phyloP scores from a whole-genome alignment of 140 eudicot species.

The Anethum foeniculum region DNA sequence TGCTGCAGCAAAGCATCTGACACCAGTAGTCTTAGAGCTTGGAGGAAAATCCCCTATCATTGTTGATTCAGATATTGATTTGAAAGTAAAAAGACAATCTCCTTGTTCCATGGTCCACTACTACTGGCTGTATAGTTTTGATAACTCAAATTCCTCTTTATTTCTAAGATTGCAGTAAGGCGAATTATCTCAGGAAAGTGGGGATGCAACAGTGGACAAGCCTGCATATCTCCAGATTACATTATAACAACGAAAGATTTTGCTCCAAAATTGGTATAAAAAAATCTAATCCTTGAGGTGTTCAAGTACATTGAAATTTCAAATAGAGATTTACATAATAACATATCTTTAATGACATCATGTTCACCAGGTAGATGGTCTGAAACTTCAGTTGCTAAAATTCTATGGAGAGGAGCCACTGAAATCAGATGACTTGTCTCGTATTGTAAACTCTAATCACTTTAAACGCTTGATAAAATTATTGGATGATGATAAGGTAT shows the following conservation, averaged over 20 bases:
- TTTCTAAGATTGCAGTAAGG: conserved; percentile 52
- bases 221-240: conserved; percentile 86
- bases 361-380: conserved; percentile 51
- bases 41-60: conserved; percentile 94
- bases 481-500: conserved; percentile 65
- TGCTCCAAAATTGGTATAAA: conserved; percentile 75
- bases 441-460: conserved; percentile 60
- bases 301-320: not conserved
- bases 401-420: conserved; percentile 75
- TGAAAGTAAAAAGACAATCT: conserved; percentile 35
- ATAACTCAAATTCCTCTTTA: conserved; percentile 7
- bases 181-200: conserved; percentile 80
- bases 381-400: conserved; percentile 43
- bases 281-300: not conserved
- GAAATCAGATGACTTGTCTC: conserved; percentile 67
- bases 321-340: not conserved
- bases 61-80: conserved; percentile 66
- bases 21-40: conserved; percentile 92
- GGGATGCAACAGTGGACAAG: conserved; percentile 94
- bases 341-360: conserved; percentile 2
- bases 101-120: not conserved
- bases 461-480: conserved; percentile 51
- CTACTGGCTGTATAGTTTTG: conserved; percentile 12
- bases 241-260: conserved; percentile 64
- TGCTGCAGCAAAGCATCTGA: conserved; percentile 91